Evolutionary conservation across 2,329 filamentous ascomycete species (phyloP).

Genomic region (Colletotrichum sp.): DNA sequence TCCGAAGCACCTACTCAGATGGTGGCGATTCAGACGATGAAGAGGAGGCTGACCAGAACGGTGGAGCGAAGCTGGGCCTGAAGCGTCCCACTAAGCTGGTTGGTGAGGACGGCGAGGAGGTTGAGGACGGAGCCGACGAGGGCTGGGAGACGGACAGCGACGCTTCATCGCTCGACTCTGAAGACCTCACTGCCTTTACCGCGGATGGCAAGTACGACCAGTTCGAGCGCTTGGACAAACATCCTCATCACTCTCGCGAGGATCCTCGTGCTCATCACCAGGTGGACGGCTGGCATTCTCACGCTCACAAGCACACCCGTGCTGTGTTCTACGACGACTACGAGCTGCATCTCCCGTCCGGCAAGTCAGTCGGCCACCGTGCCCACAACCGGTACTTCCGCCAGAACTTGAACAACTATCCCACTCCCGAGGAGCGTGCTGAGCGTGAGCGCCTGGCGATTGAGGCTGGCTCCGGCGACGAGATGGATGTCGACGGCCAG

Average conservation of each 20-base stretch:
- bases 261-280: constrained; percentile 77
- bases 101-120: constrained; percentile 52
- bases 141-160: constrained; percentile 97
- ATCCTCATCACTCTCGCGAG: constrained; percentile 76
- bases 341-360: constrained; percentile 90
- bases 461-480: constrained; percentile 40
- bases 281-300: constrained; percentile 80
- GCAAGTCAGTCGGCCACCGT: constrained; percentile 87
- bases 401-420: constrained; percentile 89
- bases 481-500: constrained; percentile 40
- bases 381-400: constrained; percentile 88
- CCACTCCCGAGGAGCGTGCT: constrained; percentile 76
- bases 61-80: constrained; percentile 74
- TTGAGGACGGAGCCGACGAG: constrained; percentile 68
- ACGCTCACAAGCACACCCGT: constrained; percentile 76
- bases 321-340: constrained; percentile 91
- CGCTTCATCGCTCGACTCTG: constrained; percentile 85
- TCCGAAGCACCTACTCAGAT: constrained; percentile 93
- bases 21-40: constrained; percentile 68
- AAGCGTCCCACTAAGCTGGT: constrained; percentile 59
- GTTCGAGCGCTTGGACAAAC: constrained; percentile 74
- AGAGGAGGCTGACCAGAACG: constrained; percentile 53
- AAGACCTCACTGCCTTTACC: constrained; percentile 80
- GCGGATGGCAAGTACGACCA: constrained; percentile 75
- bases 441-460: constrained; percentile 71